phyloP scores from a whole-genome alignment of 2,329 filamentous ascomycete species.

The Phoma sp. region DNA sequence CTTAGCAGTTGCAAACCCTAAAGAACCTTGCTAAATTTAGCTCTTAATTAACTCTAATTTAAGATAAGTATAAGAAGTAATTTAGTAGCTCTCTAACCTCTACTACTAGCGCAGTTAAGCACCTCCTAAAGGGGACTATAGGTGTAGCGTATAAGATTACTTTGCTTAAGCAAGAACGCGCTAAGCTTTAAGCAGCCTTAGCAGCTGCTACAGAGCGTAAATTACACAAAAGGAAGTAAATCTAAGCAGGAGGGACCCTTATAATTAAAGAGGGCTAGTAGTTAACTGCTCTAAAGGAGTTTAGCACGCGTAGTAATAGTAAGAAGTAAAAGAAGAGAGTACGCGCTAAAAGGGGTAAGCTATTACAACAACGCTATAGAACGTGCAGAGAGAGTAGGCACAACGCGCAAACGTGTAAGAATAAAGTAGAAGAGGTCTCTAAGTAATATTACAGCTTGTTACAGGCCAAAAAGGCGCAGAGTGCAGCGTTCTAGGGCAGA shows the following conservation, averaged over 20 bases:
- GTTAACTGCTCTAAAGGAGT: too few relatives aligned
- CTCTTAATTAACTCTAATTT: slow-evolving; percentile 18
- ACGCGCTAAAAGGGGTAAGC: not conserved
- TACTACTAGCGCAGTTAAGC: not conserved
- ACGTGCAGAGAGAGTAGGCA: too few relatives aligned
- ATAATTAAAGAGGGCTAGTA: too few relatives aligned
- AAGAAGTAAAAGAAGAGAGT: not conserved
- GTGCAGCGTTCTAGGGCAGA: too few relatives aligned
- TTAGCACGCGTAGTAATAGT: not conserved
- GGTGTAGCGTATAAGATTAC: not conserved
- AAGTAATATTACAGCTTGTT: too few relatives aligned
- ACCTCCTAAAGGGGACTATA: not conserved
- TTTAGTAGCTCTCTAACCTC: not conserved
- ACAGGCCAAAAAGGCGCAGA: too few relatives aligned
- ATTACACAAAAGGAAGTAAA: too few relatives aligned
- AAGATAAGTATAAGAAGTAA: not conserved
- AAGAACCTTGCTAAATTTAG: slow-evolving; percentile 19
- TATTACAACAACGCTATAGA: too few relatives aligned
- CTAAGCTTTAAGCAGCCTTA: not conserved
- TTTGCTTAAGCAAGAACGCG: not conserved
- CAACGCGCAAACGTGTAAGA: too few relatives aligned
- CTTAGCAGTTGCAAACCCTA: slow-evolving; percentile 23
- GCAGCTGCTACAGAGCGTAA: not conserved
- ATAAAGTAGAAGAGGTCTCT: too few relatives aligned
- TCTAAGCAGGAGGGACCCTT: too few relatives aligned